Evolutionary conservation across 2,329 filamentous ascomycete genomes (phyloP).

Genomic region (Ophiostoma sp.): DNA sequence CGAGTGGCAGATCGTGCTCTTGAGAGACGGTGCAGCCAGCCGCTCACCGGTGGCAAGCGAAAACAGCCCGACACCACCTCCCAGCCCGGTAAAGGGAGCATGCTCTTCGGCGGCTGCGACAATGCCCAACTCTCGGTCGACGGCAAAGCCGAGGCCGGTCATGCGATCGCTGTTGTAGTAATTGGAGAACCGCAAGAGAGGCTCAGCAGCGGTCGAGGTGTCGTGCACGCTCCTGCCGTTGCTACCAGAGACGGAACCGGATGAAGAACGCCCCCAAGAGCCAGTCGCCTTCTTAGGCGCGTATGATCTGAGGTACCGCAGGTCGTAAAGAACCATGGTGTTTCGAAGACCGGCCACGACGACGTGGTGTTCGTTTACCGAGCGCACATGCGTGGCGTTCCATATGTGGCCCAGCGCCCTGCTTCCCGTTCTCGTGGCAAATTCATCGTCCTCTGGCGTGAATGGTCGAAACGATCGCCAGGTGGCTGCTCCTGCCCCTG

Average conservation of each 20-base stretch:
- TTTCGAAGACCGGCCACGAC: slow-evolving; percentile 48
- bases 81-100: slow-evolving; percentile 35
- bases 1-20: slow-evolving; percentile 26
- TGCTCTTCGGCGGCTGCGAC: slow-evolving; percentile 49
- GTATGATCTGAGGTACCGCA: slow-evolving; percentile 39
- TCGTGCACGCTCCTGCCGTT: not conserved
- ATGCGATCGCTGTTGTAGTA: slow-evolving; percentile 45
- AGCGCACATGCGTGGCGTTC: slow-evolving; percentile 42
- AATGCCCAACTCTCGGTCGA: slow-evolving; percentile 44
- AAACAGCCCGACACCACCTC: slow-evolving; percentile 45
- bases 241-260: not conserved
- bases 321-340: slow-evolving; percentile 52
- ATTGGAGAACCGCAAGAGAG: slow-evolving; percentile 44
- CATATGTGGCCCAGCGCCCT: not conserved
- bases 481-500: not conserved
- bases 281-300: not conserved
- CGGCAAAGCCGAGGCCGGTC: slow-evolving; percentile 41
- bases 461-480: slow-evolving; percentile 20
- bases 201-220: slow-evolving; percentile 27
- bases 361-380: slow-evolving; percentile 45
- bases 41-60: slow-evolving; percentile 43
- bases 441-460: not conserved
- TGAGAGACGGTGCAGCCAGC: slow-evolving; percentile 30
- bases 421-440: too few species aligned
- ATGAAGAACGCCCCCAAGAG: not conserved